Evolutionary conservation across 495 filamentous ascomycete genomes (phyloP), one percentile per base, ranked within the genome.

Genomic region (Antarctomyces pellizariae): DNA sequence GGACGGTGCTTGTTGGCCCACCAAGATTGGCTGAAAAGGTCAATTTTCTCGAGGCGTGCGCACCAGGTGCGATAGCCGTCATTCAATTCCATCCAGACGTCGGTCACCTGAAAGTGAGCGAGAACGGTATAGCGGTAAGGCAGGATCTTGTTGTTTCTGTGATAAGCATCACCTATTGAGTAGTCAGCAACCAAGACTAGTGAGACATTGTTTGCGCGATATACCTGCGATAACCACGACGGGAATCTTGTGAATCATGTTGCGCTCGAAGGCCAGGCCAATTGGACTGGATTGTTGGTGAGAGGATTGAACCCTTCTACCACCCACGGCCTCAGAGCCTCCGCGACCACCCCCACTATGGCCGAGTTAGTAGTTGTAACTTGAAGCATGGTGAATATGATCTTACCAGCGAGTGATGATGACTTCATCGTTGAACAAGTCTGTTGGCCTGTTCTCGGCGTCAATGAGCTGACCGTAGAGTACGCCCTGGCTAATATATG

Each of bases 31-130:
- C 47, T 36, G 0, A 35, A 20, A 1, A 68, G 44, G 11, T 76
- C 44, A 1, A 78, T 42, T 36, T 83, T 82, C 44, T 91, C 67
- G 13, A 83, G 58, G 3, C 79, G 62, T 9, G 73, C 54, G 35
- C 59, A 68, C 33, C 59, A 56, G 0, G 57, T 43, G 0, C 41
- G 54, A 10, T 57, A 49, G 0, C 44, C 31, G 1, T 50, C 25
- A 18, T 36, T 30, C 24, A 52, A 59, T 37, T 91, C 78, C 9
- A 41, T 50, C 80, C 80, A 91, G 1, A 80, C 47, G 18, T 74
- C 48, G 0, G 71, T 75, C 10, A 78, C 47, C 16, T 68, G 63
- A 40, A 83, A 89, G 39, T 54, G 71, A n/a, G 47, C 75, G 24
- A 84, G 56, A 1, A 86, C 67, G 26, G 63, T 67, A 36, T 72